A percentile compares a stretch with the other conserved stretches of the same genome.
phyloP scores from a whole-genome alignment of 805 yeast genomes.

The Wickerhamiella azymoides region DNA sequence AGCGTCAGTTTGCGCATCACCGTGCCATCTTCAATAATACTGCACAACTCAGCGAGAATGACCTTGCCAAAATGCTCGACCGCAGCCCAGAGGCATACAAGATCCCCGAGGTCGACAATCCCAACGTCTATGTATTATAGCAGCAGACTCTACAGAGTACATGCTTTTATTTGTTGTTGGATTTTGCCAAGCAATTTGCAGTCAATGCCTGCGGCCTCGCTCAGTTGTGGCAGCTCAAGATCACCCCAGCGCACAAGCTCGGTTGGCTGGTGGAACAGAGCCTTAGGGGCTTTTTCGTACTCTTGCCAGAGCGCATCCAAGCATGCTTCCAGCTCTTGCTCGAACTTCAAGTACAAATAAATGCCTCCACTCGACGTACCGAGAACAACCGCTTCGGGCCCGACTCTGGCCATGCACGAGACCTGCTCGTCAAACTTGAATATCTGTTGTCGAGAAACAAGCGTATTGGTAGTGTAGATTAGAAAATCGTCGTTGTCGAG shows the following conservation, averaged over 20 bases:
- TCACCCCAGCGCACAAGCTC: not conserved
- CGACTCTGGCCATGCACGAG: not conserved
- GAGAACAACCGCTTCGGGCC: not conserved
- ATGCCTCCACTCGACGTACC: slow-evolving; percentile 2
- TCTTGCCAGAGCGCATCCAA: not conserved
- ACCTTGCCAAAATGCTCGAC: slow-evolving; percentile 17
- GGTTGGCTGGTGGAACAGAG: not conserved
- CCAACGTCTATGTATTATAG: slow-evolving; percentile 9
- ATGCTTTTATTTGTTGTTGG: not conserved
- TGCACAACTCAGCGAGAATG: slow-evolving; percentile 12
- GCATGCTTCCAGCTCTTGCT: not conserved
- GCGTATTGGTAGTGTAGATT: not conserved
- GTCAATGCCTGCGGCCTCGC: not conserved
- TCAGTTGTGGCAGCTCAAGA: not conserved
- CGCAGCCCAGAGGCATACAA: slow-evolving; percentile 16
- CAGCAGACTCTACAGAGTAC: not conserved
- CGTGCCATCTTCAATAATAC: slow-evolving; percentile 31
- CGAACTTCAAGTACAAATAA: not conserved
- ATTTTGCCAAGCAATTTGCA: not conserved
- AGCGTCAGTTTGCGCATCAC: slow-evolving; percentile 22
- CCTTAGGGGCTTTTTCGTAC: not conserved
- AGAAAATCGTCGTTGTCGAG: not conserved
- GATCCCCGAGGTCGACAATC: slow-evolving; percentile 11
- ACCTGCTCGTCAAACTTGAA: not conserved
- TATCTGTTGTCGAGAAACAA: not conserved